These are phyloP conservation scores for Macrolepiota albuminosa DNA, from an alignment of 768 basidiomycete genomes.

Conservation along the genomic window DNA sequence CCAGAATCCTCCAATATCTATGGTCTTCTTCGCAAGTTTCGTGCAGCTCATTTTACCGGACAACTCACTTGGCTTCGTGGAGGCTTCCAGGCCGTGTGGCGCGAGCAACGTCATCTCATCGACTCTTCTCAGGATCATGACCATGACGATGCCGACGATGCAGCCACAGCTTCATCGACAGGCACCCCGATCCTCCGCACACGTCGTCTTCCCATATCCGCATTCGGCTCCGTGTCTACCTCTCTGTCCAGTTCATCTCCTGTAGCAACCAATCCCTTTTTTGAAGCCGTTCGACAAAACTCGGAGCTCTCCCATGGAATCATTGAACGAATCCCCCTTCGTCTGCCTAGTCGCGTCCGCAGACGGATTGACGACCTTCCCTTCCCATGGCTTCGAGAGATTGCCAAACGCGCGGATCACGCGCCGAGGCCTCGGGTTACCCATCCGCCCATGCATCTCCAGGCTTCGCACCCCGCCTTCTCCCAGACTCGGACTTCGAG, in stretches of 20 bases:
- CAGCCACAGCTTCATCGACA: conserved; percentile 1
- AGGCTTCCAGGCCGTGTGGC: conserved; percentile 72
- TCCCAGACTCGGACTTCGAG: not conserved
- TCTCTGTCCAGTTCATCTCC: conserved; percentile 25
- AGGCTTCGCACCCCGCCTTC: not conserved
- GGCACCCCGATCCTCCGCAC: conserved; percentile 41
- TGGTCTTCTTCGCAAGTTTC: conserved; percentile 75
- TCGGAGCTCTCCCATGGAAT: conserved; percentile 70
- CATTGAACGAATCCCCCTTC: conserved; percentile 80
- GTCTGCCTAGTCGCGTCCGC: conserved; percentile 43
- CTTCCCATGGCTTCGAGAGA: conserved; percentile 71
- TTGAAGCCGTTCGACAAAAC: conserved; percentile 89
- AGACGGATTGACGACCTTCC: conserved; percentile 71
- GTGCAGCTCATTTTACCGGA: conserved; percentile 45
- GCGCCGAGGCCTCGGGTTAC: not conserved
- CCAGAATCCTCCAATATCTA: conserved; percentile 63
- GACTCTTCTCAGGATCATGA: conserved; percentile 52
- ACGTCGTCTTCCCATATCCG: conserved; percentile 56
- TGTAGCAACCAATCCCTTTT: conserved; percentile 78
- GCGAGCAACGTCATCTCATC: conserved; percentile 46
- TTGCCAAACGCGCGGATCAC: conserved; percentile 37
- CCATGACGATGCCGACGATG: conserved; percentile 23
- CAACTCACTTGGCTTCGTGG: conserved; percentile 77
- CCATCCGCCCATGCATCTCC: not conserved
- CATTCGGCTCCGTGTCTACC: conserved; percentile 55